Conservation (phyloP, 345 rosid genomes). For the Gossypium raimondii region DNA sequence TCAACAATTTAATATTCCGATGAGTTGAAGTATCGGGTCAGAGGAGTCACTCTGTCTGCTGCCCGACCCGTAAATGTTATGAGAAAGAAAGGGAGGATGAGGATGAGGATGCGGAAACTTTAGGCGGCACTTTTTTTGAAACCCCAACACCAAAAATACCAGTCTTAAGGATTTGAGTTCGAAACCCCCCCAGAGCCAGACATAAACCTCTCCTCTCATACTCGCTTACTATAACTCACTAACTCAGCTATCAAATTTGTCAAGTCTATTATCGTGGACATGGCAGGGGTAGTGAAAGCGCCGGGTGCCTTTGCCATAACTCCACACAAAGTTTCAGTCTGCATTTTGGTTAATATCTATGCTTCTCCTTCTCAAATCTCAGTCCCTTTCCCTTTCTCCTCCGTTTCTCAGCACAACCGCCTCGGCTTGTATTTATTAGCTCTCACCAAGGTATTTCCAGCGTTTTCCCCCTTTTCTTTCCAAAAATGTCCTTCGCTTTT, state of each 20-base stretch:
- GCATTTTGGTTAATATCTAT: conserved; percentile 71
- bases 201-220: neutral
- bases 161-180: neutral
- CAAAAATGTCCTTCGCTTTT: neutral
- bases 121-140: conserved; percentile 5
- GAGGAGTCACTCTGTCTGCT: no score
- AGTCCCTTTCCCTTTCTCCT: conserved; percentile 66
- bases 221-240: neutral
- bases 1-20: no score
- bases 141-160: neutral
- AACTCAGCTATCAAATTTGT: neutral
- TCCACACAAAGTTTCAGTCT: conserved; percentile 87
- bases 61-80: no score
- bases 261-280: neutral
- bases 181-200: neutral
- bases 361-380: conserved; percentile 63
- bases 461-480: neutral
- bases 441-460: conserved; percentile 61
- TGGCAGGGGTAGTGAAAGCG: conserved; percentile 47
- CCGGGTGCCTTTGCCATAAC: conserved; percentile 55
- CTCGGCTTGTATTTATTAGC: conserved; percentile 73
- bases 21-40: no score
- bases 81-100: neutral
- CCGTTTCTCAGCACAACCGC: conserved; percentile 88
- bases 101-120: neutral